phyloP scores from a whole-genome alignment of 768 basidiomycete species.

The Tylopilus vinaceipallidus region DNA sequence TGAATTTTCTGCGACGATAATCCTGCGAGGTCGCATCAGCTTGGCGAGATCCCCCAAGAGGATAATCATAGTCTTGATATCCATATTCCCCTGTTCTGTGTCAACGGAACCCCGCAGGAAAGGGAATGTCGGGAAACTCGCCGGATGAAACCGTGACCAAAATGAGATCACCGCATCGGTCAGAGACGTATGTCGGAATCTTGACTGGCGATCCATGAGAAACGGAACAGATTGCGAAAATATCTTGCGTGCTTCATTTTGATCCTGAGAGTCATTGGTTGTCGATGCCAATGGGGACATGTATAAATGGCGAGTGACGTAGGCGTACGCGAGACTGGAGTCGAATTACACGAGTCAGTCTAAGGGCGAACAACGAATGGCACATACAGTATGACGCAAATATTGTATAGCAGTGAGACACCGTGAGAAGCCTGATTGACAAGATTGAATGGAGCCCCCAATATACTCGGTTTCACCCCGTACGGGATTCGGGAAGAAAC shows the following conservation, averaged over 20 bases:
- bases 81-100: conserved; percentile 29
- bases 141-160: conserved; percentile 60
- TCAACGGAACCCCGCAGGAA: conserved; percentile 7
- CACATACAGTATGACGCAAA: conserved; percentile 65
- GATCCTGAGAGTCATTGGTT: conserved; percentile 40
- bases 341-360: neutral
- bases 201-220: conserved; percentile 58
- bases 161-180: conserved; percentile 56
- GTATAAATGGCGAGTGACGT: conserved; percentile 59
- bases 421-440: conserved; percentile 37
- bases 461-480: conserved; percentile 42
- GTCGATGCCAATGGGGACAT: conserved; percentile 54
- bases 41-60: conserved; percentile 54
- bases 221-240: conserved; percentile 63
- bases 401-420: conserved; percentile 61
- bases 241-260: conserved; percentile 43
- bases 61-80: conserved; percentile 44
- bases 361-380: neutral
- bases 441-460: conserved; percentile 46
- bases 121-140: conserved; percentile 10
- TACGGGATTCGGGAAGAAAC: conserved; percentile 17
- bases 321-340: conserved; percentile 66
- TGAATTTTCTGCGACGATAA: conserved; percentile 12
- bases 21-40: conserved; percentile 48
- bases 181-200: conserved; percentile 48